Base-by-base conservation (phyloP, 148 eudicot species). In the Simmondsia chinensis region DNA sequence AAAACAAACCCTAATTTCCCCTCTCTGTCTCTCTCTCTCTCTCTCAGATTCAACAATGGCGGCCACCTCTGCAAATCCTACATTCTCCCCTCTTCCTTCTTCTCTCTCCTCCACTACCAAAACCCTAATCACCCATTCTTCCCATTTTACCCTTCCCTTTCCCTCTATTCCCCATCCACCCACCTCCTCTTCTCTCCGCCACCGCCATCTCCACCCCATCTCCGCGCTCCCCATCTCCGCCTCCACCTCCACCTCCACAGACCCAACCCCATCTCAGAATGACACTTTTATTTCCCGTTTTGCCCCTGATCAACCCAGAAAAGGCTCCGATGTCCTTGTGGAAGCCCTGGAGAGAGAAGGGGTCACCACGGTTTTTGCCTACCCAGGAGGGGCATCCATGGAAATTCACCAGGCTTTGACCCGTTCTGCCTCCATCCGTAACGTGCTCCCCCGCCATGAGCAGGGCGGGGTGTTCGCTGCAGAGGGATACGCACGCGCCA, bases 401-500 rank as follows among this genome's bases (percentile, higher is more conserved):
- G 95, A 89, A 59, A 89, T 89, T 22, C 97, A 89, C 37, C 97
- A 89, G 16, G 87, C 97, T 2, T 69, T 89, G 0, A 89, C 97
- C 2, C 83, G 95, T 9, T 81, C 95, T 2, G 5, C 3, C 0
- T 15, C 17, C 9, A 89, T 89, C 40, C 64, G 72, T 0, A 89
- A 89, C 57, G 57, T 84, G 21, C 83, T 88, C 12, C 95, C 93
- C 2, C 73, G 97, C 8, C 95, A 84, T 44, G 97, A 89, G 39
- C 95, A 89, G 30, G 97, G 97, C n/a, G 97, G 87, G 0, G 59
- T 84, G 2, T 89, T 89, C 43, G 79, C 95, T 1, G 97, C 97
- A 1, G 97, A 88, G 48, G 97, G 91, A 0, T 89, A 89, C 50
- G 97, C 97, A 0, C 93, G 97, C 3, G 87, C 97, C 32, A 58